phyloP scores from a whole-genome alignment of 2,329 filamentous ascomycete genomes.

The Neobulgaria alba region DNA sequence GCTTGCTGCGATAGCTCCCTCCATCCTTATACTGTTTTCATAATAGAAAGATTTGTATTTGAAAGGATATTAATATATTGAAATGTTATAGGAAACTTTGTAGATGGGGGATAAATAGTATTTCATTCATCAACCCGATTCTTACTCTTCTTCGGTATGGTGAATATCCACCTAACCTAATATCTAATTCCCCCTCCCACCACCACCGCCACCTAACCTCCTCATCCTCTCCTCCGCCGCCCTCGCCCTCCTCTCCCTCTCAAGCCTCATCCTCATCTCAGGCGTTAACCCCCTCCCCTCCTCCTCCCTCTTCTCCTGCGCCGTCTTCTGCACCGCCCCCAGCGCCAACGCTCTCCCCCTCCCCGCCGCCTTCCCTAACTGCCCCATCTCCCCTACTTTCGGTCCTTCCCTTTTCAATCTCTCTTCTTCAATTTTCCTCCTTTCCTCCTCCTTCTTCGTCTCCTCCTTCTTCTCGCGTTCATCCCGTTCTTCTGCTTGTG shows the following conservation, averaged over 20 bases:
- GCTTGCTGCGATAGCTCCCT: too few relatives aligned
- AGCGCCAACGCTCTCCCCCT: constrained; percentile 42
- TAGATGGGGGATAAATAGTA: too few relatives aligned
- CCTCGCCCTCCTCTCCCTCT: constrained; percentile 80
- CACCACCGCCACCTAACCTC: constrained; percentile 13
- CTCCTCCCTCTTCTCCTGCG: constrained; percentile 73
- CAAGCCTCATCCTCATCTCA: constrained; percentile 76
- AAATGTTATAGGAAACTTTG: too few relatives aligned
- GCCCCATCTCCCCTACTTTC: constrained; percentile 37
- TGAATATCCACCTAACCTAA: too few relatives aligned
- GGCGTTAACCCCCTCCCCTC: constrained; percentile 77
- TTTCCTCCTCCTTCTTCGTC: constrained; percentile 58
- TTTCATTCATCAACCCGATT: too few relatives aligned
- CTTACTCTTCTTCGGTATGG: too few relatives aligned
- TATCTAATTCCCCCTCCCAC: too few relatives aligned
- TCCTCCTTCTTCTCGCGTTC: constrained; percentile 62
- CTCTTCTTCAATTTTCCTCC: constrained; percentile 67
- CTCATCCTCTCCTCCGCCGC: constrained; percentile 84
- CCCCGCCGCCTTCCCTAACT: constrained; percentile 31
- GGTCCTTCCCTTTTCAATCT: constrained; percentile 59
- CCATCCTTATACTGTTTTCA: too few relatives aligned
- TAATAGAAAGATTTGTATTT: too few relatives aligned
- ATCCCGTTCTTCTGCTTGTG: constrained; percentile 61
- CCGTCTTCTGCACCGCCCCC: constrained; percentile 60
- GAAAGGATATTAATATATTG: too few relatives aligned